phyloP scores from a whole-genome alignment of 208 protist genomes.

The Acanthamoeba royreba region DNA sequence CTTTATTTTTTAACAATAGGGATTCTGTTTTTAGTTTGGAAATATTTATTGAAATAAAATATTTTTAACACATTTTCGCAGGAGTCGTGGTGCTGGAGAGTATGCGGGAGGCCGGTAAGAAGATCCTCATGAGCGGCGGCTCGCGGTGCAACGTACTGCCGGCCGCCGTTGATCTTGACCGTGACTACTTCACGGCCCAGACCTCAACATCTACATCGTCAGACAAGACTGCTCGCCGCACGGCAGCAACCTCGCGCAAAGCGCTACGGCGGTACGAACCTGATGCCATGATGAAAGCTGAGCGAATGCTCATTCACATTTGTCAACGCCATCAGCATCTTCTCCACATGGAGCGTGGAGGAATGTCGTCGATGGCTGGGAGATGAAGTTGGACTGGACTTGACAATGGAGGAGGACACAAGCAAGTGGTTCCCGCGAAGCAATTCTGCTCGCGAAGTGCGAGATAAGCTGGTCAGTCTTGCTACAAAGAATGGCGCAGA shows the following conservation, averaged over 20 bases:
- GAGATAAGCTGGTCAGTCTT: not conserved
- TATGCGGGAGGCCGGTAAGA: constrained; percentile 50
- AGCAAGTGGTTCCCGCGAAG: constrained; percentile 48
- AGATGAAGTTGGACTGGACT: constrained; percentile 22
- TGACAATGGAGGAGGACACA: constrained; percentile 21
- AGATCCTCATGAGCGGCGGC: constrained; percentile 55
- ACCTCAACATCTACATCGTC: not conserved
- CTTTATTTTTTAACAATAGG: not conserved
- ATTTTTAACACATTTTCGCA: not conserved
- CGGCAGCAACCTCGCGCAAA: not conserved
- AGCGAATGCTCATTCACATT: not conserved
- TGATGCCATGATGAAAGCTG: not conserved
- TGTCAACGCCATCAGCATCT: not conserved
- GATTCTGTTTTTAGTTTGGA: not conserved
- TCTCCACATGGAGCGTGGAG: constrained; percentile 24
- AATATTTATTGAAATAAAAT: not conserved
- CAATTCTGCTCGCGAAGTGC: constrained; percentile 50
- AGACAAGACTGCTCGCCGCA: not conserved
- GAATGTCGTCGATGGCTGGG: constrained; percentile 28
- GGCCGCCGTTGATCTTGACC: constrained; percentile 5
- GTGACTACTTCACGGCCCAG: constrained; percentile 44
- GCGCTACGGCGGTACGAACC: not conserved
- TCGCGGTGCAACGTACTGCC: constrained; percentile 45
- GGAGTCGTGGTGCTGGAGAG: constrained; percentile 23
- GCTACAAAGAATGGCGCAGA: not conserved